A percentile compares a stretch with the other conserved stretches of the same genome.
phyloP scores from a whole-genome alignment of 2,329 filamentous ascomycete species.

The Dendrostoma leiphaemia region DNA sequence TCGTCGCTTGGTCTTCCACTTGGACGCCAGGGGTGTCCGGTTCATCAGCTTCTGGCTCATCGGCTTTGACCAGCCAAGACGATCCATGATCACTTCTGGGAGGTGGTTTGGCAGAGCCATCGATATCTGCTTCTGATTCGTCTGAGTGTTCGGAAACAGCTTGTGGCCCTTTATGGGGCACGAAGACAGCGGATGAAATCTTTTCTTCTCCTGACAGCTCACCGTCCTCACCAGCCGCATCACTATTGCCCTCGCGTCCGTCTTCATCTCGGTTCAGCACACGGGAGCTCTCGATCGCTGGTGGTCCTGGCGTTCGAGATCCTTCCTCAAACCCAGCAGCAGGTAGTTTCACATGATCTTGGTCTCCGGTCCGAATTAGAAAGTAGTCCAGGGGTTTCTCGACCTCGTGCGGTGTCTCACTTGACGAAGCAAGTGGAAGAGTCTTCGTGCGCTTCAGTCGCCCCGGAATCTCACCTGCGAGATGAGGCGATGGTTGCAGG shows the following conservation, averaged over 20 bases:
- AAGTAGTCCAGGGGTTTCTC: constrained; percentile 26
- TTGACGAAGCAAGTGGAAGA: constrained; percentile 19
- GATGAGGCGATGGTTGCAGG: constrained; percentile 23
- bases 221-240: constrained; percentile 41
- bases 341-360: not conserved
- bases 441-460: constrained; percentile 21
- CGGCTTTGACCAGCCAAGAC: constrained; percentile 58
- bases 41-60: constrained; percentile 43
- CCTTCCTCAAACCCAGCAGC: not conserved
- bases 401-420: constrained; percentile 6
- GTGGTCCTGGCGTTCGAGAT: constrained; percentile 18
- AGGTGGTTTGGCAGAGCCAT: constrained; percentile 9
- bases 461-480: constrained; percentile 24
- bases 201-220: constrained; percentile 76
- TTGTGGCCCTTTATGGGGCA: constrained; percentile 67
- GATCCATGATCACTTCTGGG: constrained; percentile 19
- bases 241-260: constrained; percentile 9
- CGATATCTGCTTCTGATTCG: constrained; percentile 24
- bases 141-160: constrained; percentile 28
- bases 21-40: constrained; percentile 28
- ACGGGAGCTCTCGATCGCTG: not conserved
- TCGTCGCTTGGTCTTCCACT: constrained; percentile 28
- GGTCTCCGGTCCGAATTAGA: constrained; percentile 2
- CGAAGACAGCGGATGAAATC: constrained; percentile 81
- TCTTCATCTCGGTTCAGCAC: constrained; percentile 1